Evolutionary conservation across 257 asterid genomes (phyloP).

Genomic region (Solanum pimpinellifolium): DNA sequence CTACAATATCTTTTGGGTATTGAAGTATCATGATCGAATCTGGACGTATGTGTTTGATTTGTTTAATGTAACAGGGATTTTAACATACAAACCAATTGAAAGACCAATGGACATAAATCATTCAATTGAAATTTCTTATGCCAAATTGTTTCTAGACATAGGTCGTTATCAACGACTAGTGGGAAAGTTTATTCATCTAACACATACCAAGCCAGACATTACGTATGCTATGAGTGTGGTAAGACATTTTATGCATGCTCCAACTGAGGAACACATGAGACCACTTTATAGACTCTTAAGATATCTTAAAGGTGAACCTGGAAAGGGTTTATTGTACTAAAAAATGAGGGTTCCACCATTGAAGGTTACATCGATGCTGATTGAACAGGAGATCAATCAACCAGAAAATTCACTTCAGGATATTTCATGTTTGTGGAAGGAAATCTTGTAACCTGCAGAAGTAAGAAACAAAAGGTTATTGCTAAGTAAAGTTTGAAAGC

Average conservation of each 20-base stretch:
- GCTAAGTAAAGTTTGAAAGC: neutral
- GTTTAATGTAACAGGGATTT: neutral
- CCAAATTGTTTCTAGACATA: neutral
- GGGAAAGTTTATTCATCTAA: neutral
- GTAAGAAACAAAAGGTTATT: neutral
- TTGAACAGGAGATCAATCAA: neutral
- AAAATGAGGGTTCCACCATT: neutral
- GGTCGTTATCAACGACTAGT: neutral
- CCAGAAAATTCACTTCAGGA: neutral
- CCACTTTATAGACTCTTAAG: neutral
- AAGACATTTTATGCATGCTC: neutral
- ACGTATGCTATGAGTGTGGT: neutral
- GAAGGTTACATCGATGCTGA: neutral
- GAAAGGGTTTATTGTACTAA: neutral
- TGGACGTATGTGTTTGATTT: neutral
- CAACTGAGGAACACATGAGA: neutral
- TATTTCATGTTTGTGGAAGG: neutral
- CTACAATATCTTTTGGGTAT: neutral
- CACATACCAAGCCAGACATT: neutral
- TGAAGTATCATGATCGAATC: neutral
- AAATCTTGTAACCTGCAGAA: neutral
- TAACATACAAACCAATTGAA: neutral
- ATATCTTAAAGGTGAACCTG: neutral
- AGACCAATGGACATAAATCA: neutral
- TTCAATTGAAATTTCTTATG: neutral